Conservation (phyloP, 352 stramenopile species). For the Blastocystis sp. region DNA sequence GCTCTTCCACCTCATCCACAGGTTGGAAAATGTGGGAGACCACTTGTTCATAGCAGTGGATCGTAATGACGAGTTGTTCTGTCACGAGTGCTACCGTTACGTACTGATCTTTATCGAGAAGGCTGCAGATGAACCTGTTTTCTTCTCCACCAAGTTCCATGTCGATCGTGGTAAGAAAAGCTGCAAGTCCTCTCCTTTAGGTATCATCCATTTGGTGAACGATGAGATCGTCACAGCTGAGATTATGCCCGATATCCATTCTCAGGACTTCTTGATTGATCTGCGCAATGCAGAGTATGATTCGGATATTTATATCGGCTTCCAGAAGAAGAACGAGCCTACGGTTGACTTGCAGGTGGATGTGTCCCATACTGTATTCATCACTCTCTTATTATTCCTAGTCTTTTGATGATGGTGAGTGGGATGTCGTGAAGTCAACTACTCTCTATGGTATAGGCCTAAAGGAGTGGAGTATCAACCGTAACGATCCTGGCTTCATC, state of each 20-base stretch:
- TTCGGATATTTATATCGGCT: conserved; percentile 23
- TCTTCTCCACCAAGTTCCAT: not conserved
- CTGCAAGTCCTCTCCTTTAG: not conserved
- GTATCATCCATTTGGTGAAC: conserved; percentile 39
- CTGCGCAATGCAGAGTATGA: conserved; percentile 33
- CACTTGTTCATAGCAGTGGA: not conserved
- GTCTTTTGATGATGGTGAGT: conserved; percentile 55
- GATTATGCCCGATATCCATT: not conserved
- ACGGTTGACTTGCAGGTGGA: not conserved
- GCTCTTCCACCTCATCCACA: not conserved
- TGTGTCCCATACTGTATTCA: not conserved
- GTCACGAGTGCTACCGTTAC: conserved; percentile 34
- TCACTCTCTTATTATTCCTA: not conserved
- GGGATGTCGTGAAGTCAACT: not conserved
- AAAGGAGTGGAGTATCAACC: conserved; percentile 12
- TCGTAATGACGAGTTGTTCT: conserved; percentile 9
- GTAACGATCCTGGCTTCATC: not conserved
- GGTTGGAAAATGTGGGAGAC: not conserved
- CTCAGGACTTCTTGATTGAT: conserved; percentile 52
- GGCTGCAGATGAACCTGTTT: not conserved
- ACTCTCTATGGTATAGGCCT: not conserved
- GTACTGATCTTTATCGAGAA: not conserved
- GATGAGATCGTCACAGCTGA: not conserved
- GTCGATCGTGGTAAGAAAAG: not conserved
- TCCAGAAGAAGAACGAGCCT: not conserved